phyloP scores from a whole-genome alignment of 2,329 filamentous ascomycete species.

The Fusarium acutatum region DNA sequence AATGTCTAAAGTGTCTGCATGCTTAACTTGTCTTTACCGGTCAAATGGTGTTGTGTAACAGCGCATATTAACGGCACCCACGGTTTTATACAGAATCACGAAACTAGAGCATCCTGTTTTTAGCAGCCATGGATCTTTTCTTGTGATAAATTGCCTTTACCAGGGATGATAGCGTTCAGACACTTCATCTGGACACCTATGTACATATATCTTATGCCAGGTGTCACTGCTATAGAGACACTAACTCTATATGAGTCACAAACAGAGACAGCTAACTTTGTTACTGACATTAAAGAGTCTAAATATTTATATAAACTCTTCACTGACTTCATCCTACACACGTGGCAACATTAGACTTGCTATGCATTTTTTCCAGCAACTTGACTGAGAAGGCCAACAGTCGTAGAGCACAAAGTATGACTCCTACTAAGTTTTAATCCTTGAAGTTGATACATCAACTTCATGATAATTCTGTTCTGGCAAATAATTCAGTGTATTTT shows the following conservation, averaged over 20 bases:
- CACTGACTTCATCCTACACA: not conserved
- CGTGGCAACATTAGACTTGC: conserved; percentile 8
- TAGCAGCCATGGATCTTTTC: not conserved
- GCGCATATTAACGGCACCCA: not conserved
- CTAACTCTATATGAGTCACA: not conserved
- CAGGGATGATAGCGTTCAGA: not conserved
- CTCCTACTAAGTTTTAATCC: not conserved
- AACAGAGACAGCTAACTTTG: not conserved
- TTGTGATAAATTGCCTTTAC: not conserved
- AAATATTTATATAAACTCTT: not conserved
- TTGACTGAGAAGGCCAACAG: not conserved
- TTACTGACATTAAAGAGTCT: not conserved
- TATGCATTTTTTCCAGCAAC: not conserved
- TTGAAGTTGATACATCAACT: not conserved
- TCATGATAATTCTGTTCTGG: not conserved
- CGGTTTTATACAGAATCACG: not conserved
- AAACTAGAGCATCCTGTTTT: not conserved
- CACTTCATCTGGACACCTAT: not conserved
- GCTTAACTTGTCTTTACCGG: not conserved
- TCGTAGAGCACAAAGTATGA: not conserved
- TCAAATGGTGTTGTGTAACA: not conserved
- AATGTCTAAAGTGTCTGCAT: not conserved
- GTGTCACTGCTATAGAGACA: not conserved
- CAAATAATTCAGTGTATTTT: not conserved
- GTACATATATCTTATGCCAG: not conserved